These are phyloP conservation scores for Neurospora hispaniola DNA, from an alignment of 495 filamentous ascomycete genomes.

Conservation along the genomic window DNA sequence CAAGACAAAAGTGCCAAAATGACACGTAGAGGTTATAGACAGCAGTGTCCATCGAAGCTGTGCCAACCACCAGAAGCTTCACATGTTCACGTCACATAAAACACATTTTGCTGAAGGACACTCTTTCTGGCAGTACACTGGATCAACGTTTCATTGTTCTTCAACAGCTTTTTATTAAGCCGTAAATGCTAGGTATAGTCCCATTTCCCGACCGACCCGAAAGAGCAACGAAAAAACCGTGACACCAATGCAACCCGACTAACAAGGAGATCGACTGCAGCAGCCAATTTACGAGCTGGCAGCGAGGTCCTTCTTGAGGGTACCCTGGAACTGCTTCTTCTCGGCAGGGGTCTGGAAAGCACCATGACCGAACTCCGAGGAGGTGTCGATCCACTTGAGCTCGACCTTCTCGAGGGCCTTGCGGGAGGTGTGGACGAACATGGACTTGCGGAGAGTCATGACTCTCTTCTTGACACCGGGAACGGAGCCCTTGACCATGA, in stretches of 20 bases:
- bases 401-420: conserved; percentile 97
- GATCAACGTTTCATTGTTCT: conserved; percentile 31
- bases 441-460: conserved; percentile 97
- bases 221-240: conserved; percentile 37
- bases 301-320: conserved; percentile 96
- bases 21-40: too few species aligned
- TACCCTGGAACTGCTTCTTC: conserved; percentile 91
- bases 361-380: conserved; percentile 99
- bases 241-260: conserved; percentile 40
- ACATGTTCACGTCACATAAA: not conserved
- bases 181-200: conserved; percentile 31
- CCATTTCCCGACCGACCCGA: conserved; percentile 31
- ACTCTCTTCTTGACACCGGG: conserved; percentile 99
- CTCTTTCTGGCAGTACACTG: conserved; percentile 12
- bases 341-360: conserved; percentile 96
- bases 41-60: not conserved
- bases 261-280: conserved; percentile 35
- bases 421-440: conserved; percentile 93
- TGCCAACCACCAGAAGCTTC: not conserved
- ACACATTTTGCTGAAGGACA: conserved; percentile 2
- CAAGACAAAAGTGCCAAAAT: not conserved
- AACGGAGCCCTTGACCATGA: conserved; percentile 94
- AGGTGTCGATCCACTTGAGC: conserved; percentile 99
- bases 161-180: conserved; percentile 36
- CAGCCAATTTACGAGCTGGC: conserved; percentile 50